Base-by-base conservation (phyloP, 2,329 filamentous ascomycete species). In the Beauveria rudraprayagi region DNA sequence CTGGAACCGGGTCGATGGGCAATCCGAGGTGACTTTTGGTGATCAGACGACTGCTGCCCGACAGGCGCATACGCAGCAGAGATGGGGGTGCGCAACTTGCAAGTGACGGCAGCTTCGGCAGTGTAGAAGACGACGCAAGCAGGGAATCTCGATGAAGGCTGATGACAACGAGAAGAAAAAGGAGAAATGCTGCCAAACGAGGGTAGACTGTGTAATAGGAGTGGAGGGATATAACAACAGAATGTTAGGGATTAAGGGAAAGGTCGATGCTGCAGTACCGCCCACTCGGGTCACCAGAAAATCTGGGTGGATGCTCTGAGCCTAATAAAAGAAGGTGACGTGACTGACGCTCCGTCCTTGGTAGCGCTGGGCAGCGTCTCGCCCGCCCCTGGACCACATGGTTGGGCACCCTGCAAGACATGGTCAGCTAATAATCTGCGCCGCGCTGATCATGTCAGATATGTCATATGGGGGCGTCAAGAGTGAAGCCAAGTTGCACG, bases 251-350 rank as follows among this genome's bases (percentile, higher is more conserved):
- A 37, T 37, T 37, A 37, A 51, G 34, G 46, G n/a, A 17, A 58
- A 43, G 43, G 37, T 51, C 46, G 34, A 58, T 58, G 46, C 26
- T 22, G 55, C 44, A 7, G 56, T 37, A 56, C 54, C 56, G 24
- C 22, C 34, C 56, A 43, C 56, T 58, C 46, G 56, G 56, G 56
- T 58, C 56, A 26, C 54, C 34, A 51, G 24, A 58, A 43, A 50
- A 50, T 51, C 22, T 58, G 47, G 56, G 56, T 50, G 56, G 47
- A 43, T 30, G 46, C 56, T 47, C 40, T 43, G 56, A 51, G 56
- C 56, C 56, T 51, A 58, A 51, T 48, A 22, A 16, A 10, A 46
- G 9, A 51, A 51, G 50, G 50, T 53, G 46, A 58, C 16, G 46
- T 50, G 44, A 58, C 44, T 37, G 44, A 28, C 26, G 24, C 14